Base-by-base conservation (phyloP, 257 asterid genomes). In the Jacaranda copaia region DNA sequence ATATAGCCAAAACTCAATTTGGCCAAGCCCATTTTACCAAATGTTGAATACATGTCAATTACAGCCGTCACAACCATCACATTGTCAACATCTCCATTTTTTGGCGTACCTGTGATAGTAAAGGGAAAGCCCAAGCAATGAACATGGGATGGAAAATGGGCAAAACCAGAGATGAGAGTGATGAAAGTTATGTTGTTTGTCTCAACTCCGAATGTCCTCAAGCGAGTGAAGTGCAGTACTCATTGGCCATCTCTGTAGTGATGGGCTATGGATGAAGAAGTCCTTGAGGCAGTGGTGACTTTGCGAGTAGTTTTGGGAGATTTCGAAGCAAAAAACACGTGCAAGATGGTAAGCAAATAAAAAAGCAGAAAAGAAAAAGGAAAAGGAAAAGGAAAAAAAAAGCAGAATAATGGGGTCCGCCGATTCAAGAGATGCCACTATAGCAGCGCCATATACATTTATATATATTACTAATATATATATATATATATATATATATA, bases 1-100 rank as follows among this genome's bases (percentile, higher is more conserved):
- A 91, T 65, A 58, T 49, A 84, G 70, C 89, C 89, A 77, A 93
- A 93, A 65, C 78, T 70, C 87, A 84, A 81, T 73, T 84, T 84
- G 14, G 89, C 90, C 62, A 62, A 66, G 3, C 75, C 87, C 81
- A 88, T 45, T 36, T 83, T 43, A 20, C 89, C 90, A 76, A 88
- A 81, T 69, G 82, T 93, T 1, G 94, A 79, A 75, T 93, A 93
- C 97, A 93, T 89, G 60, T 85, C 92, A 6, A 91, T 63, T 77
- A 91, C 63, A 32, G 96, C 85, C n/a, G 97, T 89, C 12, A 93
- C 96, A 16, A 93, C 93, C 83, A 68, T 88, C 76, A 91, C 92
- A 79, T 89, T 40, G 6, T 46, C 64, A 51, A 75, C 76, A 89
- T 51, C 53, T 94, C 94, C 3, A 89, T 73, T 82, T 91, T 93